Evolutionary conservation across 192 early-diverging fungal species (phyloP).

Genomic region (Endogone sp.): DNA sequence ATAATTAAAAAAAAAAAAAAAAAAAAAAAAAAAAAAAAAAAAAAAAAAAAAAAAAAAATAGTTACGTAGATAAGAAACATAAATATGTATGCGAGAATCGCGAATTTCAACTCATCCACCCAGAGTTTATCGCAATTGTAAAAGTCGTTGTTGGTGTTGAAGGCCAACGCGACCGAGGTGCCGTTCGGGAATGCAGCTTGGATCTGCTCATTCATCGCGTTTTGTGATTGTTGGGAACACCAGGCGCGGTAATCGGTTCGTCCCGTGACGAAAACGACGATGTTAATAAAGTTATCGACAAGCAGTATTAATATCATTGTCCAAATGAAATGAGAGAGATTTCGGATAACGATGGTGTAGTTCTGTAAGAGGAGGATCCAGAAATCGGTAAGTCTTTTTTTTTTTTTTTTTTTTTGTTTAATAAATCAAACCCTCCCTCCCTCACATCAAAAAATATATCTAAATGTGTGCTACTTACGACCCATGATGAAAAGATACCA

Average conservation of each 20-base stretch:
- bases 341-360: not conserved
- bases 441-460: not conserved
- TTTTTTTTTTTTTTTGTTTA: no score
- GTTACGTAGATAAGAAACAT: slow-evolving; percentile 26
- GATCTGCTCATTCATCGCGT: not conserved
- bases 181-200: slow-evolving; percentile 9
- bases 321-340: slow-evolving; percentile 13
- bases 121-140: slow-evolving; percentile 28
- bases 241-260: slow-evolving; percentile 11
- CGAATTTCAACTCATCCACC: slow-evolving; percentile 30
- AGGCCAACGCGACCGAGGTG: slow-evolving; percentile 12
- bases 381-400: not conserved
- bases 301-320: slow-evolving; percentile 16
- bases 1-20: slow-evolving; percentile 13
- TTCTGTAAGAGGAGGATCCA: slow-evolving; percentile 11
- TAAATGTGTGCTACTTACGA: slow-evolving; percentile 12
- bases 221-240: slow-evolving; percentile 13
- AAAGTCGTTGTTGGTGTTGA: slow-evolving; percentile 16
- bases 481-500: slow-evolving; percentile 12
- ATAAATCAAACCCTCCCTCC: no score
- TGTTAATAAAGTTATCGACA: slow-evolving; percentile 18
- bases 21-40: slow-evolving; percentile 16
- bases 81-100: slow-evolving; percentile 13
- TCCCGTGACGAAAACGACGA: slow-evolving; percentile 25
- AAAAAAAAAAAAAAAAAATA: slow-evolving; percentile 1